phyloP scores from a whole-genome alignment of 148 eudicot species.

The Rhododendron ferrugineum region DNA sequence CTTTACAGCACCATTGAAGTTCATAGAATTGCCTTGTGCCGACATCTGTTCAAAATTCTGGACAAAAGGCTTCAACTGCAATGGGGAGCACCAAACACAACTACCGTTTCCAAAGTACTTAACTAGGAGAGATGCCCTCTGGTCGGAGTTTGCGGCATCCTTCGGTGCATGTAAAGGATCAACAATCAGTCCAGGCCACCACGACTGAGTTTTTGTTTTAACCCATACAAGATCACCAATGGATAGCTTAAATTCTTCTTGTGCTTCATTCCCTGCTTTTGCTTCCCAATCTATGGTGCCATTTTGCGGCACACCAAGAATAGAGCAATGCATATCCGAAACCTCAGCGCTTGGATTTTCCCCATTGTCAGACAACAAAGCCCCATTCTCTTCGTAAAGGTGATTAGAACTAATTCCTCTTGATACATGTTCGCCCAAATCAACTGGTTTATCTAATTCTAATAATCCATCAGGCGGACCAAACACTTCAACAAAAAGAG shows the following conservation, averaged over 20 bases:
- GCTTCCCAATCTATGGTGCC: background rate
- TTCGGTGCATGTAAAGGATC: slow-evolving; percentile 24
- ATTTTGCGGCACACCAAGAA: background rate
- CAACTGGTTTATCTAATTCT: slow-evolving; percentile 4
- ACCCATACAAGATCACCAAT: slow-evolving; percentile 40
- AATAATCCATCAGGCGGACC: slow-evolving; percentile 23
- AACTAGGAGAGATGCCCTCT: slow-evolving; percentile 21
- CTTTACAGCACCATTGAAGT: slow-evolving; percentile 27
- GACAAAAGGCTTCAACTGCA: slow-evolving; percentile 33
- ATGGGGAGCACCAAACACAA: slow-evolving; percentile 23
- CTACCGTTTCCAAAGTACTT: slow-evolving; percentile 25
- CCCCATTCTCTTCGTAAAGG: background rate
- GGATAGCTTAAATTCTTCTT: slow-evolving; percentile 2
- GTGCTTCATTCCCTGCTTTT: background rate
- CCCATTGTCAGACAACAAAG: background rate
- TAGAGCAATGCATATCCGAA: background rate
- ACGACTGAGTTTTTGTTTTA: slow-evolving; percentile 20
- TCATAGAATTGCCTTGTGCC: slow-evolving; percentile 16
- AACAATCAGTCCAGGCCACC: slow-evolving; percentile 47
- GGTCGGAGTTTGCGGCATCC: slow-evolving; percentile 11
- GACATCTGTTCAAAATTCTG: slow-evolving; percentile 27
- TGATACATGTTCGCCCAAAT: background rate
- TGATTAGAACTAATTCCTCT: background rate
- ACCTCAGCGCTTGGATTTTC: background rate
- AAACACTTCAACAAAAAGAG: slow-evolving; percentile 36